Base-by-base conservation (phyloP, 306 rosid species). In the Quercus cerris region DNA sequence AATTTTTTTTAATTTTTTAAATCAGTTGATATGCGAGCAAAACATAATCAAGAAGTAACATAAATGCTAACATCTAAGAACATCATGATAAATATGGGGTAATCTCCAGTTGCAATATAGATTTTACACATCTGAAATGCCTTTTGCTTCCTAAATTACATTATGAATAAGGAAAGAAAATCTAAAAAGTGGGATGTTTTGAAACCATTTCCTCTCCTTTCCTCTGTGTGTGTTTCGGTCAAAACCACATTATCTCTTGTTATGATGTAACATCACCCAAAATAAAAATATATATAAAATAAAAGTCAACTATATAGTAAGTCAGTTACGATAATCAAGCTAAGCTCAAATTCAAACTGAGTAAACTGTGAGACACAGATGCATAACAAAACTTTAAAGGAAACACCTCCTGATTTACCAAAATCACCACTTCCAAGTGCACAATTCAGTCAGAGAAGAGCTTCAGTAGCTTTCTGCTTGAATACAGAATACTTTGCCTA, bases 11-110 rank as follows among this genome's bases (percentile, higher is more conserved):
- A 3, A 30, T 30, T 74, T 62, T 71, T 46, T 27, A 28, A 75
- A 51, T 30, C 54, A 64, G 70, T 30, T 38, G 44, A 75, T n/a
- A 52, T 62, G 75, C 30, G 17, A 79, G 35, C 67, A 77, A 59
- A 75, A 19, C 79, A 80, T 58, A 61, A 64, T 35, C 18, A 56
- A 58, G 59, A 66, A 46, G 44, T 27, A 20, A 38, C 30, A 22
- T 51, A 80, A 57, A 58, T 49, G 58, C 28, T 35, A 66, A 63
- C 28, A 33, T 46, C 19, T 33, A 17, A 73, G 10, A 19, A 61
- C 33, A 57, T 46, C 33, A 22, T 33, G 52, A 56, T 63, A 41
- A 56, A 67, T 3, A 67, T 55, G 61, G 66, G 15, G 31, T 14
- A 59, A 23, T 5, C 27, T 22, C 14, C 38, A 31, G 54, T 25